A percentile compares a stretch with the other conserved stretches of the same genome.
Conservation (phyloP, 2,329 filamentous ascomycete genomes). For the Huntiella abstrusa region DNA sequence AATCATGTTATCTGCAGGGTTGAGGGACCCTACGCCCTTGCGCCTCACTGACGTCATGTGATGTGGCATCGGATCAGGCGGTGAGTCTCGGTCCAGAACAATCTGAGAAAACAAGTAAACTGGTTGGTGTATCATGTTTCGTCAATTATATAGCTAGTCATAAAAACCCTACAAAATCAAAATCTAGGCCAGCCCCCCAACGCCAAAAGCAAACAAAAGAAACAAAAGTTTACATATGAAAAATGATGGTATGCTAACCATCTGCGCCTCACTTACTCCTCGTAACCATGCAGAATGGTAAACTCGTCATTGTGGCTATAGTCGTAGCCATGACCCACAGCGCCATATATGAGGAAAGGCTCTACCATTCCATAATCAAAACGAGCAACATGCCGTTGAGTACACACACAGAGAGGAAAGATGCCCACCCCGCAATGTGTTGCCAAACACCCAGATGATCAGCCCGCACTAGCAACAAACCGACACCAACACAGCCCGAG, state of each 20-base stretch:
- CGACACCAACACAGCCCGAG: constrained; percentile 42
- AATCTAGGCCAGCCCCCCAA: neutral
- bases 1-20: too few relatives aligned
- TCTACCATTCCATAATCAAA: constrained; percentile 19
- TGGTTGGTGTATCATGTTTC: too few relatives aligned
- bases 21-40: too few relatives aligned
- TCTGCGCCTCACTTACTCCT: too few relatives aligned
- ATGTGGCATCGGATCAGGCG: too few relatives aligned
- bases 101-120: neutral
- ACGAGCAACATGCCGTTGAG: constrained; percentile 26
- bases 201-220: neutral
- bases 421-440: constrained; percentile 22
- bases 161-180: neutral
- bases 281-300: neutral
- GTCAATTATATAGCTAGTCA: neutral
- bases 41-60: too few relatives aligned
- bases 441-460: constrained; percentile 25
- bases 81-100: neutral
- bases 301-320: too few relatives aligned
- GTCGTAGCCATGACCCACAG: too few relatives aligned
- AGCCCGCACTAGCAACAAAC: constrained; percentile 34
- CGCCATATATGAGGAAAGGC: neutral
- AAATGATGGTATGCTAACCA: too few relatives aligned
- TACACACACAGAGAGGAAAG: constrained; percentile 22
- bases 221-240: neutral